Conservation (phyloP, 148 eudicot species). For the Camellia sinensis region DNA sequence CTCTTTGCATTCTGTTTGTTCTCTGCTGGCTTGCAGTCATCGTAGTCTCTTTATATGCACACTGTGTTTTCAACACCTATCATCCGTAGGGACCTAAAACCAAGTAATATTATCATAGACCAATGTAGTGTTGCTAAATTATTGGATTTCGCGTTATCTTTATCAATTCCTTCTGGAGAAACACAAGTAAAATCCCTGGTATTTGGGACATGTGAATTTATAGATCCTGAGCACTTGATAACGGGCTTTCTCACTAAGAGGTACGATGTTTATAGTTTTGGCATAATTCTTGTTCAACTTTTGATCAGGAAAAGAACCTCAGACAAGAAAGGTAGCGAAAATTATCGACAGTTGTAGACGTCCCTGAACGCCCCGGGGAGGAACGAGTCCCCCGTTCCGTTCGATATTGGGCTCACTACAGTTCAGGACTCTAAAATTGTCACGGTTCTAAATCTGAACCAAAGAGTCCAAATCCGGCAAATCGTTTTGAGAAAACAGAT, state of each 20-base stretch:
- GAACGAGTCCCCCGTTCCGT: too few species aligned
- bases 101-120: conserved; percentile 10
- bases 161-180: conserved; percentile 5
- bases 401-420: too few species aligned
- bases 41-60: too few species aligned
- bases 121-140: conserved; percentile 15
- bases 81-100: conserved; percentile 2
- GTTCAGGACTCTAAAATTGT: too few species aligned
- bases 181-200: neutral
- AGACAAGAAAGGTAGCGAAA: too few species aligned
- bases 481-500: too few species aligned
- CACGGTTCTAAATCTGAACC: too few species aligned
- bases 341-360: too few species aligned
- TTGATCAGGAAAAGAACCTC: neutral
- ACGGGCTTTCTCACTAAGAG: neutral
- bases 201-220: neutral
- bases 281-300: neutral
- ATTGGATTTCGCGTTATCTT: conserved; percentile 4
- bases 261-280: neutral
- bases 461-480: too few species aligned
- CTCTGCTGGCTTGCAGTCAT: too few species aligned
- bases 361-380: too few species aligned
- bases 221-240: neutral
- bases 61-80: conserved; percentile 19
- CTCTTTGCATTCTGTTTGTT: too few species aligned